A percentile compares a stretch with the other conserved stretches of the same genome.
Evolutionary conservation across 2,329 filamentous ascomycete genomes (phyloP).

Genomic region (Boeremia lycopersici): DNA sequence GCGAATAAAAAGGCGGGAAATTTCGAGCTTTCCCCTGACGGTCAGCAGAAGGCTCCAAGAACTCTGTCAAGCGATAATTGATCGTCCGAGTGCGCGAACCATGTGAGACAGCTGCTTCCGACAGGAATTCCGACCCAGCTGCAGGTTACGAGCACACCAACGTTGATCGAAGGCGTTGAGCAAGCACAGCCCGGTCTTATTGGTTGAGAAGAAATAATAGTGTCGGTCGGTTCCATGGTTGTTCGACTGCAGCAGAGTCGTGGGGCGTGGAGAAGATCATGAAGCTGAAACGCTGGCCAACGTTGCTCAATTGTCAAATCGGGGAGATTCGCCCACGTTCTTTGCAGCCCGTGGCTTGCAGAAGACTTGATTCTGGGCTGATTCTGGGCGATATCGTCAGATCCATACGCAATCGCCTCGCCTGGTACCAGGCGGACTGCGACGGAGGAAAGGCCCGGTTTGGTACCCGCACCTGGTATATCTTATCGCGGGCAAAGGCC

Average conservation of each 20-base stretch:
- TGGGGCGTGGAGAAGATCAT: slow-evolving; percentile 15
- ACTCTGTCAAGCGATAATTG: slow-evolving; percentile 18
- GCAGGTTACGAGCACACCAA: slow-evolving; percentile 2
- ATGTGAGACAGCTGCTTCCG: slow-evolving; percentile 7
- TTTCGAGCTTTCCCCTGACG: slow-evolving; percentile 25
- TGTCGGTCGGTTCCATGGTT: slow-evolving; percentile 10
- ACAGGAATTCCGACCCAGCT: slow-evolving; percentile 1
- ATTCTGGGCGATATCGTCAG: neutral
- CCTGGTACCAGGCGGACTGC: neutral
- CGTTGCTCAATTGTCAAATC: slow-evolving; percentile 16
- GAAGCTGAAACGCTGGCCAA: slow-evolving; percentile 29
- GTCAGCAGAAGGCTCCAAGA: slow-evolving; percentile 12
- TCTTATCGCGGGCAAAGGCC: slow-evolving; percentile 8
- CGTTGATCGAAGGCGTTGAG: neutral
- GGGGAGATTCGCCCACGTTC: slow-evolving; percentile 19
- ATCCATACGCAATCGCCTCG: neutral
- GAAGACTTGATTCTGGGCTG: slow-evolving; percentile 1
- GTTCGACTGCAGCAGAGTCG: slow-evolving; percentile 15
- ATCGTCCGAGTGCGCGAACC: slow-evolving; percentile 15
- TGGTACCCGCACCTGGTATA: neutral
- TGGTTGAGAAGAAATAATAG: neutral
- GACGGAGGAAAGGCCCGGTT: neutral
- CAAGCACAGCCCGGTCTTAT: neutral
- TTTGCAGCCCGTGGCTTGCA: slow-evolving; percentile 1
- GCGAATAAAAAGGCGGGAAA: slow-evolving; percentile 23